Evolutionary conservation across 225 moss, liverwort and hornwort genomes (phyloP), one percentile per base, ranked within the genome.

Genomic region (Straminergon stramineum): DNA sequence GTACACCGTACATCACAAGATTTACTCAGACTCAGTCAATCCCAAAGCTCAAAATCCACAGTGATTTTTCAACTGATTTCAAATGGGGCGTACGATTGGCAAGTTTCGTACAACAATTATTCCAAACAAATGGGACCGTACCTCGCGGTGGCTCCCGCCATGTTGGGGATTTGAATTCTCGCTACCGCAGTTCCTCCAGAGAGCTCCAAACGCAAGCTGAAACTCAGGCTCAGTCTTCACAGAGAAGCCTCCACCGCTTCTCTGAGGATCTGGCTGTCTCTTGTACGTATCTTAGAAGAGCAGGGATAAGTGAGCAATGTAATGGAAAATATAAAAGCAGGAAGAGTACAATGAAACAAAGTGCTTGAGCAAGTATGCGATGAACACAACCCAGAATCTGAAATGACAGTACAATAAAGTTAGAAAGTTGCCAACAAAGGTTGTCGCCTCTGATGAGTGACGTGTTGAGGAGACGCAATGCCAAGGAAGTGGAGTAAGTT

Each of bases 111-210:
- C 58, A 41, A 24, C 75, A 35, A 58, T 55, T 63, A 48, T 48
- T 48, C 48, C 26, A 24, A 43, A 43, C 51, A 17, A 48, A 61
- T 30, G 60, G 55, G 45, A 53, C 57, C 39, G 82, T 67, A 93
- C 92, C 92, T 93, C n/a, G 73, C 26, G 77, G 85, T 82, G 64
- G 82, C 87, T 56, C 89, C 92, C 82, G 91, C 91, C 91, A 92
- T 91, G 13, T 58, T 11, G 17, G 8, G 41, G 39, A 6, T 69
- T 84, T 56, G 43, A 81, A 78, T 51, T 71, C 83, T 20, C 15
- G 84, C 30, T 64, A 24, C 60, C 82, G 24, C 64, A 63, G 64
- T 56, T 51, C 39, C 67, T 41, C 28, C 74, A 66, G 53, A 68
- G 69, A 88, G 34, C 28, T 75, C 58, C 67, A 76, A 80, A 76